Percentiles rank a stretch among this genome's conserved stretches.
These are phyloP conservation scores for Groenewaldozyma auringiensis DNA, from an alignment of 1,139 yeast genomes.

Conservation along the genomic window DNA sequence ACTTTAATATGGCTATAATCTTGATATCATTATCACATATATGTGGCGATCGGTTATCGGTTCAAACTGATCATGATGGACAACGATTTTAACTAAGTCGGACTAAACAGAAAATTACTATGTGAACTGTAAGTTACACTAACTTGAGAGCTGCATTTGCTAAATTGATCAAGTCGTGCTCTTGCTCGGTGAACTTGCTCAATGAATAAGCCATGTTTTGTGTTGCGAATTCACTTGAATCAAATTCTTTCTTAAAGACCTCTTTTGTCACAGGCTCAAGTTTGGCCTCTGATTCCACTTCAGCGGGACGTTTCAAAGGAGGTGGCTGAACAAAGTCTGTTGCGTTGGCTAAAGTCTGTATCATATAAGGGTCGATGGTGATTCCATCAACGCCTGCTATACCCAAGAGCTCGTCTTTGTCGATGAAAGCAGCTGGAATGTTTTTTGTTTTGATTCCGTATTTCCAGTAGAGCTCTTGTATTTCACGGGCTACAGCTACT, in stretches of 20 bases:
- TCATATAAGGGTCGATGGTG: conserved; percentile 17
- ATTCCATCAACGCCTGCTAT: conserved; percentile 31
- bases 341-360: not conserved
- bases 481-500: conserved; percentile 18
- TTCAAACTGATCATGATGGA: too few relatives aligned
- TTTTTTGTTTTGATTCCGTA: conserved; percentile 24
- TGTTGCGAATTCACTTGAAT: not conserved
- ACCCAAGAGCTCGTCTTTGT: conserved; percentile 22
- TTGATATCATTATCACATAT: too few relatives aligned
- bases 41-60: too few relatives aligned
- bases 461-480: conserved; percentile 31
- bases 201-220: not conserved
- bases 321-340: not conserved
- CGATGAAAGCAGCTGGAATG: conserved; percentile 30
- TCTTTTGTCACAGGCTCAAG: not conserved
- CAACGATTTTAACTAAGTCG: too few relatives aligned
- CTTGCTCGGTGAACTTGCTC: not conserved
- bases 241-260: not conserved
- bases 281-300: not conserved
- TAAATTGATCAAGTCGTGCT: not conserved
- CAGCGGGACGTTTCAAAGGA: not conserved
- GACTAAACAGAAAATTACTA: too few relatives aligned
- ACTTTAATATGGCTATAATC: too few relatives aligned
- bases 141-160: not conserved
- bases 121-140: too few relatives aligned